phyloP scores from a whole-genome alignment of 2,329 filamentous ascomycete genomes.

The Penicillium corylophilum region DNA sequence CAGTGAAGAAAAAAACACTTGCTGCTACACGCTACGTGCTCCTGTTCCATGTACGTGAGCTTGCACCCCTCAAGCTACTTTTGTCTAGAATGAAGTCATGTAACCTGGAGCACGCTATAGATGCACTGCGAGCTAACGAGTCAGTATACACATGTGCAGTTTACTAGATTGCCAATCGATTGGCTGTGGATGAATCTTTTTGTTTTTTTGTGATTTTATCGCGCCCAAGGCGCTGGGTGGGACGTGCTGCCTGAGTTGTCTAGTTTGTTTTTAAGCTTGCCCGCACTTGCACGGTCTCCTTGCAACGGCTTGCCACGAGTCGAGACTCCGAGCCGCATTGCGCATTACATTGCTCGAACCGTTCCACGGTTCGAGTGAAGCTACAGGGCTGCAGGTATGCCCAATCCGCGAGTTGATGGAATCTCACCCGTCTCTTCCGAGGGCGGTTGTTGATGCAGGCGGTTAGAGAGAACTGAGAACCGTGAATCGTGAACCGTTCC shows the following conservation, averaged over 20 bases:
- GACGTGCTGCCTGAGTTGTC: not conserved
- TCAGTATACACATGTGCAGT: no score
- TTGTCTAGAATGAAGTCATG: no score
- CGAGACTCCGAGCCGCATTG: not conserved
- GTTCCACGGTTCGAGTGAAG: not conserved
- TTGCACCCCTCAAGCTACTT: no score
- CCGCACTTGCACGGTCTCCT: not conserved
- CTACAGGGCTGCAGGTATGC: not conserved
- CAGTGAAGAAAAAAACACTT: constrained; percentile 7
- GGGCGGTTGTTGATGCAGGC: not conserved
- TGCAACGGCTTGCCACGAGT: not conserved
- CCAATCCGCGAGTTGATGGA: not conserved
- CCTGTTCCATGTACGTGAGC: no score
- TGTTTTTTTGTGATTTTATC: constrained; percentile 12
- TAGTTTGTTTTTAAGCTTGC: not conserved
- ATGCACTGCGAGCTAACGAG: no score
- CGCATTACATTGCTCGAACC: not conserved
- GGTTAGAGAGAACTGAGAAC: not conserved
- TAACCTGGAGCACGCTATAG: no score
- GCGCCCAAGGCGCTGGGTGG: constrained; percentile 1
- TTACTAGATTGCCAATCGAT: constrained; percentile 12
- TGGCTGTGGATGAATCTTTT: constrained; percentile 25
- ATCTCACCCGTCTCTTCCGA: not conserved
- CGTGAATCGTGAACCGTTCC: no score
- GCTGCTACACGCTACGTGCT: not conserved